Conservation (phyloP, 1,284 basidiomycete species). For the Ceratobasidium sp. region DNA sequence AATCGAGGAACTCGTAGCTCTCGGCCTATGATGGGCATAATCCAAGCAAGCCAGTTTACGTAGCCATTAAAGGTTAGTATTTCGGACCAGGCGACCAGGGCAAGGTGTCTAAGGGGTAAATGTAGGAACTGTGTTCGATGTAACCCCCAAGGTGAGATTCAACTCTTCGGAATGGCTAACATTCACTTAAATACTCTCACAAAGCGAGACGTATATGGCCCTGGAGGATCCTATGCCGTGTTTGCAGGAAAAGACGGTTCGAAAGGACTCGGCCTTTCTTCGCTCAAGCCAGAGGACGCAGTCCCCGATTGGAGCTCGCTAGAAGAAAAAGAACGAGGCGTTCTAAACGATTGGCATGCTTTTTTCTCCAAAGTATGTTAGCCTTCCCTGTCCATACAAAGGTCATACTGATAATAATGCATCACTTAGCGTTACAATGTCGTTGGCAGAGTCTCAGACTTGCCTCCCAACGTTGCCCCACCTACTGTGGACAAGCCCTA, state of each 20-base stretch:
- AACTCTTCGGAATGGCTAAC: not conserved
- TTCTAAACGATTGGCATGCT: conserved; percentile 87
- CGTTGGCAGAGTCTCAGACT: conserved; percentile 67
- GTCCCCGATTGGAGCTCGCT: conserved; percentile 85
- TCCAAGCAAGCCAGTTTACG: conserved; percentile 73
- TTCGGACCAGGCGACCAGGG: not conserved
- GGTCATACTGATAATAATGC: conserved; percentile 8
- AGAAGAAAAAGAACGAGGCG: conserved; percentile 77
- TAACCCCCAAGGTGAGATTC: conserved; percentile 43
- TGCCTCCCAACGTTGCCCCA: conserved; percentile 38
- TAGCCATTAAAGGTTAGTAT: conserved; percentile 80
- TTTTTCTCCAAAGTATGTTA: conserved; percentile 60
- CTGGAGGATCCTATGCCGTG: conserved; percentile 52
- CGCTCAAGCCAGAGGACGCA: conserved; percentile 86
- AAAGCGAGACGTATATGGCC: conserved; percentile 38
- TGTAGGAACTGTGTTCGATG: conserved; percentile 48
- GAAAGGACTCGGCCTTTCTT: conserved; percentile 82
- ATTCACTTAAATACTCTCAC: not conserved
- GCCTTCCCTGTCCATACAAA: not conserved
- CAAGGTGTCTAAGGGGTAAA: not conserved
- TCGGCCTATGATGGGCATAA: conserved; percentile 68
- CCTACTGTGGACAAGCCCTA: not conserved
- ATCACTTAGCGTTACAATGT: conserved; percentile 74
- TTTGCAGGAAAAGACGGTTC: conserved; percentile 90
- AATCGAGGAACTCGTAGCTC: conserved; percentile 46